Evolutionary conservation across 2,329 filamentous ascomycete genomes (phyloP).

Genomic region (Sphaerulina musiva): DNA sequence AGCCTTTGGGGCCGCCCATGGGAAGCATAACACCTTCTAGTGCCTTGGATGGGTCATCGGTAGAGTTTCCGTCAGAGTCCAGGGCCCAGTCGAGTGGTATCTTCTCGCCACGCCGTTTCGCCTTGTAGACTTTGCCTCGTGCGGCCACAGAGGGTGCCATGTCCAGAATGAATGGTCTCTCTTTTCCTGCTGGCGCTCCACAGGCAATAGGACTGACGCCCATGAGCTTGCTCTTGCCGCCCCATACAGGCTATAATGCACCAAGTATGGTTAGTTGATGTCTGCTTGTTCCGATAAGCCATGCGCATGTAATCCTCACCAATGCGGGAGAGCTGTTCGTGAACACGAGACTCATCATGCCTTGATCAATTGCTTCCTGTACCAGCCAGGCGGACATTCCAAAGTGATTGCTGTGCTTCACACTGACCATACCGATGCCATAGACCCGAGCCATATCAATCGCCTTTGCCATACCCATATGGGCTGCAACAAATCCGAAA

Average conservation of each 20-base stretch:
- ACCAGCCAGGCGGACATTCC: constrained; percentile 79
- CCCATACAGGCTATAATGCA: constrained; percentile 53
- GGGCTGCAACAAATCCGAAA: constrained; percentile 68
- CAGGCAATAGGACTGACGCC: constrained; percentile 70
- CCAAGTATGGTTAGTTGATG: neutral
- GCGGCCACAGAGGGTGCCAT: constrained; percentile 67
- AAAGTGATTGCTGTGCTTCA: constrained; percentile 75
- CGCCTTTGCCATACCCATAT: constrained; percentile 59
- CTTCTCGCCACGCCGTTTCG: constrained; percentile 58
- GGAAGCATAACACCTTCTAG: constrained; percentile 75
- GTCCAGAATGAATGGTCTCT: constrained; percentile 63
- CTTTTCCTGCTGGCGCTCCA: constrained; percentile 60
- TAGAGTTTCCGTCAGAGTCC: constrained; percentile 54
- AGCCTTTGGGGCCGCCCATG: constrained; percentile 79
- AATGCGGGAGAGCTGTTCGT: constrained; percentile 62
- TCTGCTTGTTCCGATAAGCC: neutral
- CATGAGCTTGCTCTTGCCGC: constrained; percentile 61
- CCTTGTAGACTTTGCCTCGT: constrained; percentile 67
- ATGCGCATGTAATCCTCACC: neutral
- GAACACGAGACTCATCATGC: constrained; percentile 56
- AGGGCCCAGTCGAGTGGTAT: constrained; percentile 71
- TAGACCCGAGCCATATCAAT: constrained; percentile 58
- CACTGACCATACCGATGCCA: constrained; percentile 68
- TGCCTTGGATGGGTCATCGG: constrained; percentile 58
- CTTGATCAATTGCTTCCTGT: constrained; percentile 65